phyloP scores from a whole-genome alignment of 345 rosid genomes.

The Salix koriyanagi region DNA sequence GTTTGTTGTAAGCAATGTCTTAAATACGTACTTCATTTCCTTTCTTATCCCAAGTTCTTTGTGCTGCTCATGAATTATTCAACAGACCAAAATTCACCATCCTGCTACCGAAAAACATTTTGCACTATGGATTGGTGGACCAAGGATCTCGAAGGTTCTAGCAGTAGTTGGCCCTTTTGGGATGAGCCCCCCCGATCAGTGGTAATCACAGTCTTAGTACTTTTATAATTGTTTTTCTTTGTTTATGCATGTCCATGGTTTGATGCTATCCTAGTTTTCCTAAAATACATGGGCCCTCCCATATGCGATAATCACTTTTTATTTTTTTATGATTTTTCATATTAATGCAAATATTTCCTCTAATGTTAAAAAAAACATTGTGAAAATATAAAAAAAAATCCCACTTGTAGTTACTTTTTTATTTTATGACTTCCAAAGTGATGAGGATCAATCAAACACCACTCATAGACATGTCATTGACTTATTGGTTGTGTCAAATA shows the following conservation, averaged over 20 bases:
- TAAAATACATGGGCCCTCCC: too few species aligned
- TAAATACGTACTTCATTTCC: not conserved
- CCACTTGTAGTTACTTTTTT: too few species aligned
- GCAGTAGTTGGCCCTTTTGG: conserved; percentile 45
- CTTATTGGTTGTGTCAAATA: too few species aligned
- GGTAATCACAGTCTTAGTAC: conserved; percentile 36
- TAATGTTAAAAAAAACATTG: too few species aligned
- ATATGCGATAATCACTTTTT: too few species aligned
- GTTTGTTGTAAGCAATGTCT: not conserved
- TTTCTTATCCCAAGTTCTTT: conserved; percentile 10
- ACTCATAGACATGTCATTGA: too few species aligned
- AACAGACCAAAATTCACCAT: conserved; percentile 34
- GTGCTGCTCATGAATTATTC: conserved; percentile 16
- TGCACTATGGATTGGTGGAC: conserved; percentile 81
- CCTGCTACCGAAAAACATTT: conserved; percentile 11
- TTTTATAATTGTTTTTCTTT: not conserved
- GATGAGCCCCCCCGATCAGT: conserved; percentile 55
- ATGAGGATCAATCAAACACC: too few species aligned
- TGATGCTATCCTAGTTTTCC: not conserved
- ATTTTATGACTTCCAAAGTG: too few species aligned
- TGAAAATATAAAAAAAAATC: too few species aligned
- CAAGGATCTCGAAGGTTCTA: conserved; percentile 67
- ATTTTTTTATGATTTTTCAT: too few species aligned
- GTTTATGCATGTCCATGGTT: conserved; percentile 1
- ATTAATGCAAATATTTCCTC: too few species aligned